Evolutionary conservation across 2,329 filamentous ascomycete species (phyloP).

Genomic region (Colletotrichum tanaceti): DNA sequence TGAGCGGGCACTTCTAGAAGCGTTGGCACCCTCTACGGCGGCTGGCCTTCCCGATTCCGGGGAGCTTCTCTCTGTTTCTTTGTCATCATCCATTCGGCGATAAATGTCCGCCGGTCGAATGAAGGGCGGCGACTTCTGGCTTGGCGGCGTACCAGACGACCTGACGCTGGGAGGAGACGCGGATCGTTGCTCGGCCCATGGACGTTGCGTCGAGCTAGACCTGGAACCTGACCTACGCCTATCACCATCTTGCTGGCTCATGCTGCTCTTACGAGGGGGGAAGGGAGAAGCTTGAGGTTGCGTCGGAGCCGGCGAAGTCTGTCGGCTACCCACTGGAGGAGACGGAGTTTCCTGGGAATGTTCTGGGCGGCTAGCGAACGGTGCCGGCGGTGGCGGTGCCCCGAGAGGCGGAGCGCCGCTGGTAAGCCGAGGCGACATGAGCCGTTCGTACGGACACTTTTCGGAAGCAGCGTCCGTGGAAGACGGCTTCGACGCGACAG

Average conservation of each 20-base stretch:
- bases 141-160: slow-evolving; percentile 55
- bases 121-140: slow-evolving; percentile 70
- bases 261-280: slow-evolving; percentile 72
- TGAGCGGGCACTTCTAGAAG: slow-evolving; percentile 9
- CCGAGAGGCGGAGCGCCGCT: slow-evolving; percentile 27
- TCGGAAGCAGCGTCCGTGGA: slow-evolving; percentile 34
- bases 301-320: slow-evolving; percentile 30
- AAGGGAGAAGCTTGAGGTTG: slow-evolving; percentile 56
- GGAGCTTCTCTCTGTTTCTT: slow-evolving; percentile 65
- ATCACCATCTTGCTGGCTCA: slow-evolving; percentile 59
- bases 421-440: slow-evolving; percentile 41
- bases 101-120: slow-evolving; percentile 83
- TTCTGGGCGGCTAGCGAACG: slow-evolving; percentile 32
- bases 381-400: neutral
- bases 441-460: slow-evolving; percentile 40
- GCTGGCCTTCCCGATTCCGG: slow-evolving; percentile 69
- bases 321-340: slow-evolving; percentile 29
- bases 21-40: slow-evolving; percentile 59
- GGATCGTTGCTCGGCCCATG: slow-evolving; percentile 52
- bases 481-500: slow-evolving; percentile 18
- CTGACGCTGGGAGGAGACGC: slow-evolving; percentile 53
- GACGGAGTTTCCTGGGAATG: slow-evolving; percentile 17
- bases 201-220: slow-evolving; percentile 46
- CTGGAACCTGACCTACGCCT: slow-evolving; percentile 44
- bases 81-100: slow-evolving; percentile 75